Conservation (phyloP, 768 basidiomycete species). For the Xerocomellus intermedius region DNA sequence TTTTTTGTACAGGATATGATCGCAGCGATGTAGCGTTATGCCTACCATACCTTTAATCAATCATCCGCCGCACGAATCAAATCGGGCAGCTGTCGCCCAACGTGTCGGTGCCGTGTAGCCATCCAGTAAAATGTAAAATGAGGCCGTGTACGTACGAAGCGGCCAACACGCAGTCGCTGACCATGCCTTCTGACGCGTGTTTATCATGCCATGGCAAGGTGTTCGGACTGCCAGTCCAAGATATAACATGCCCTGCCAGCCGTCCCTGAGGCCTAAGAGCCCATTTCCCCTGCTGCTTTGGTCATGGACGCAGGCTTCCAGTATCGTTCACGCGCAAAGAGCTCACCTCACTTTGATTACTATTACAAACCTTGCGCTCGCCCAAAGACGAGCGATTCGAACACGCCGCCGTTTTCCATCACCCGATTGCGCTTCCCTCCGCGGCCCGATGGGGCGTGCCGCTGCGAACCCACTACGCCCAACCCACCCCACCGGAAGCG, state of each 20-base stretch:
- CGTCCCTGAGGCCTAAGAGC: slow-evolving; percentile 16
- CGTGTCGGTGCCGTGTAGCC: slow-evolving; percentile 26
- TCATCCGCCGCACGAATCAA: slow-evolving; percentile 13
- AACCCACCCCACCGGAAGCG: slow-evolving; percentile 28
- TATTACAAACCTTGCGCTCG: slow-evolving; percentile 14
- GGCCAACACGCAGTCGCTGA: slow-evolving; percentile 19
- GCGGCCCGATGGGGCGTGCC: slow-evolving; percentile 15
- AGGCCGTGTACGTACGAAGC: slow-evolving; percentile 32
- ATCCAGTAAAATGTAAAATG: slow-evolving; percentile 20
- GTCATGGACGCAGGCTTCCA: slow-evolving; percentile 29
- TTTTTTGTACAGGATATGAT: slow-evolving; percentile 11
- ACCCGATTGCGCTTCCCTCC: slow-evolving; percentile 23
- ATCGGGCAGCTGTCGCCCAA: slow-evolving; percentile 19
- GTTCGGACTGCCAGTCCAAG: slow-evolving; percentile 26
- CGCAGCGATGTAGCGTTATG: slow-evolving; percentile 16
- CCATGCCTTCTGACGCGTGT: slow-evolving; percentile 28
- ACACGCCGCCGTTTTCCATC: slow-evolving; percentile 9
- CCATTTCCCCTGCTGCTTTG: slow-evolving; percentile 11
- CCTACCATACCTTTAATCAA: slow-evolving; percentile 14
- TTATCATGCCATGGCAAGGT: slow-evolving; percentile 32
- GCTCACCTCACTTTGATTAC: slow-evolving; percentile 19
- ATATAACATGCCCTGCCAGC: slow-evolving; percentile 27
- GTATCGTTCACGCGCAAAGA: slow-evolving; percentile 26
- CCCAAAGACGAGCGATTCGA: slow-evolving; percentile 24
- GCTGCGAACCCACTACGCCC: slow-evolving; percentile 13